Conservation (phyloP, 2,329 filamentous ascomycete species). For the Talaromyces sp. region DNA sequence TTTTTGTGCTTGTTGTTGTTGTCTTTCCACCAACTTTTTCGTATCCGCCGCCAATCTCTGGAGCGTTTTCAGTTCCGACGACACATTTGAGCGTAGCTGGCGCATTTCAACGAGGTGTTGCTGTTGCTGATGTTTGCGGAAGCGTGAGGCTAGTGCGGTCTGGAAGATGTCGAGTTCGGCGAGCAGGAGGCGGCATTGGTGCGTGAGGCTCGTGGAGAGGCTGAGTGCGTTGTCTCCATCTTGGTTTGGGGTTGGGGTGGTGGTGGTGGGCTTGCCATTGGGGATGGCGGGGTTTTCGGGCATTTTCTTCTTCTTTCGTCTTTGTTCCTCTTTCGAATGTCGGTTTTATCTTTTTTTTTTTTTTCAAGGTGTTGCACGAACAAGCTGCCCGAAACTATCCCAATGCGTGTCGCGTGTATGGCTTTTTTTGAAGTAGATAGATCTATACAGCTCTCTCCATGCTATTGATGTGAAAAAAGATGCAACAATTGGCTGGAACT, state of each 20-base stretch:
- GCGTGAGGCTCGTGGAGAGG: slow-evolving; percentile 28
- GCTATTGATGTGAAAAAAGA: background rate
- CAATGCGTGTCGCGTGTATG: background rate
- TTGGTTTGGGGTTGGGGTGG: background rate
- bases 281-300: background rate
- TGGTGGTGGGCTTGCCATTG: background rate
- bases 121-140: slow-evolving; percentile 38
- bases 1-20: background rate
- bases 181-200: slow-evolving; percentile 39
- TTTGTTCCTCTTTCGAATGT: background rate
- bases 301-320: background rate
- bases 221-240: background rate
- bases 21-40: slow-evolving; percentile 5
- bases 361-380: background rate
- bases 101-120: slow-evolving; percentile 43
- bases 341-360: background rate
- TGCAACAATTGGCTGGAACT: background rate
- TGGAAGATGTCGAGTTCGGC: slow-evolving; percentile 44
- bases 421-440: too few relatives aligned
- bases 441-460: background rate
- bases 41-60: slow-evolving; percentile 37
- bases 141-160: slow-evolving; percentile 32
- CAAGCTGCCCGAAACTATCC: background rate
- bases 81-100: slow-evolving; percentile 44
- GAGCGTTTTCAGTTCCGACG: slow-evolving; percentile 46